A percentile compares a stretch with the other conserved stretches of the same genome.
Evolutionary conservation across 2,329 filamentous ascomycete genomes (phyloP).

Genomic region (Pseudogymnoascus sp.): DNA sequence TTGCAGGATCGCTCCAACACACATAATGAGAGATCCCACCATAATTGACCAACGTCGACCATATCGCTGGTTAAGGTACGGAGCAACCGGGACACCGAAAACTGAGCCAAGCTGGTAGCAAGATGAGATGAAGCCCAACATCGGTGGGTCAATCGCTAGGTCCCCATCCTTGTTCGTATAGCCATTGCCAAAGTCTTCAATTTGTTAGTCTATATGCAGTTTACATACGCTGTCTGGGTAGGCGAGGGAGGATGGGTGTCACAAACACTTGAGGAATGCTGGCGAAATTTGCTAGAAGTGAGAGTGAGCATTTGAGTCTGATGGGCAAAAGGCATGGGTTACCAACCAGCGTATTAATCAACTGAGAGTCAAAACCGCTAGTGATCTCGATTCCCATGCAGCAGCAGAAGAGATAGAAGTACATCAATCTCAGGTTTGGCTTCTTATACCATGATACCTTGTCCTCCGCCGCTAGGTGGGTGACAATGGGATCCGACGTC

Average conservation of each 20-base stretch:
- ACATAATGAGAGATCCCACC: constrained; percentile 46
- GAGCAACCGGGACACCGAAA: constrained; percentile 44
- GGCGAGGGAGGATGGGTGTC: background rate
- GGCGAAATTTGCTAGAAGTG: background rate
- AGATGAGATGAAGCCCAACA: constrained; percentile 43
- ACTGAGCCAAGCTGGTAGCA: constrained; percentile 49
- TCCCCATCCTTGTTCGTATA: background rate
- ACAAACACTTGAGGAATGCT: background rate
- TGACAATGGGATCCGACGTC: constrained; percentile 31
- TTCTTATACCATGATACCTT: constrained; percentile 33
- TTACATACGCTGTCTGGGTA: background rate
- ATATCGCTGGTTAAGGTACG: constrained; percentile 40
- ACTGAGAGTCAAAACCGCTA: constrained; percentile 44
- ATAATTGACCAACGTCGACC: constrained; percentile 47
- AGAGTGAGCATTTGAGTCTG: background rate
- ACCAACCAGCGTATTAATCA: constrained; percentile 36
- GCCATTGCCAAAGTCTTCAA: background rate
- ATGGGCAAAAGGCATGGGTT: constrained; percentile 22
- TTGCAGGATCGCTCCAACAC: constrained; percentile 47
- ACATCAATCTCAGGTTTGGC: constrained; percentile 31
- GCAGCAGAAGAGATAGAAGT: constrained; percentile 35
- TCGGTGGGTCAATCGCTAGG: background rate
- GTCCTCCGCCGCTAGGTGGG: constrained; percentile 33
- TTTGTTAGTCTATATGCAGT: background rate
- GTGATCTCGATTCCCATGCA: constrained; percentile 48